phyloP scores from a whole-genome alignment of 2,329 filamentous ascomycete genomes.

The Fusarium abutilonis region DNA sequence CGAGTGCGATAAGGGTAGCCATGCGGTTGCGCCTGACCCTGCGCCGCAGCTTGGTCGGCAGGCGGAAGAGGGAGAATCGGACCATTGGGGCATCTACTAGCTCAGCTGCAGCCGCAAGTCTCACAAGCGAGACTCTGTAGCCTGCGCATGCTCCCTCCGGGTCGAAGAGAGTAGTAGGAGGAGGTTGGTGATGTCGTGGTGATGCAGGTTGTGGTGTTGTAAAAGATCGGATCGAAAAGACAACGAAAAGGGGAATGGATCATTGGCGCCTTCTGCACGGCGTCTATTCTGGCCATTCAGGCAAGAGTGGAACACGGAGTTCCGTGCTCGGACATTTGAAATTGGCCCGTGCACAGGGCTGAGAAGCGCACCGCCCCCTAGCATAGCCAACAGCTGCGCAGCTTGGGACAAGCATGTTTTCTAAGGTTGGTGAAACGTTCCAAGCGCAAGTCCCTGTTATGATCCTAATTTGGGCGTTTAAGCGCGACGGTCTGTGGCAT shows the following conservation, averaged over 20 bases:
- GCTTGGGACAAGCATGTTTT: conserved; percentile 2
- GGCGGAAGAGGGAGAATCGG: conserved; percentile 60
- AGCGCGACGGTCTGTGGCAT: conserved; percentile 2
- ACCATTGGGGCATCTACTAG: conserved; percentile 48
- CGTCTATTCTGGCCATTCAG: conserved; percentile 37
- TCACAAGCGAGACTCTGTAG: conserved; percentile 35
- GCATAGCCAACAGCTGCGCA: conserved; percentile 32
- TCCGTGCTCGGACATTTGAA: not conserved
- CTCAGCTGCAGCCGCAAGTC: conserved; percentile 36
- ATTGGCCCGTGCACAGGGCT: conserved; percentile 32
- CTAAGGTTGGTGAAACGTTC: conserved; percentile 7
- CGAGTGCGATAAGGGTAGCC: conserved; percentile 61
- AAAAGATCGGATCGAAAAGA: conserved; percentile 9
- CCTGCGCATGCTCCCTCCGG: conserved; percentile 40
- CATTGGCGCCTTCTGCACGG: conserved; percentile 22
- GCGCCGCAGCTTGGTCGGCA: conserved; percentile 66
- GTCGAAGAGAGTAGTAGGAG: conserved; percentile 7
- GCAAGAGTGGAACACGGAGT: not conserved
- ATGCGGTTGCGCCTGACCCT: conserved; percentile 68
- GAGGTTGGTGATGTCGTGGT: conserved; percentile 13
- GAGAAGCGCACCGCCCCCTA: conserved; percentile 38
- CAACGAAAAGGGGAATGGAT: conserved; percentile 21
- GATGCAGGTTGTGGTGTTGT: conserved; percentile 15
- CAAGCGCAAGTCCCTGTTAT: conserved; percentile 8
- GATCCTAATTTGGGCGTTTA: conserved; percentile 20